Evolutionary conservation across 805 yeast genomes (phyloP).

Genomic region (Wickerhamomyces ciferrii): DNA sequence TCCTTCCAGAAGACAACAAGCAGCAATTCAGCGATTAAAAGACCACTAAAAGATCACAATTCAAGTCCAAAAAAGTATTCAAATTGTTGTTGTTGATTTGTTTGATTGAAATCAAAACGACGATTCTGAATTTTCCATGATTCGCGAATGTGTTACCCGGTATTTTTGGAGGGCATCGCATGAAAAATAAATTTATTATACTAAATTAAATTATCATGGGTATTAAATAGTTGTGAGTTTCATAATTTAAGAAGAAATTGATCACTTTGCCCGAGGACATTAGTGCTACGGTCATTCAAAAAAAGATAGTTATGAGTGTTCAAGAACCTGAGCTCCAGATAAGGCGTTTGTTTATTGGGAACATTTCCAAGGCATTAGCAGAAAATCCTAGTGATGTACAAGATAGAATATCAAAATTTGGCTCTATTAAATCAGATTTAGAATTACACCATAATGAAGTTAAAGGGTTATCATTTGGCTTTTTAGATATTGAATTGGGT

Average conservation of each 20-base stretch:
- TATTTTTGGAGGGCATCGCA: not conserved
- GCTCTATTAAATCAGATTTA: slow-evolving; percentile 44
- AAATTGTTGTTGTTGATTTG: no score
- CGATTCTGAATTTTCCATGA: not conserved
- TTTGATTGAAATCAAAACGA: not conserved
- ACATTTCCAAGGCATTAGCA: slow-evolving; percentile 50
- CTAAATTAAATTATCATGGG: no score
- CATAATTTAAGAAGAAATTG: no score
- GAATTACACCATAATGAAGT: slow-evolving; percentile 49
- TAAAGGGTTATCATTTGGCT: slow-evolving; percentile 46
- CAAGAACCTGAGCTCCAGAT: not conserved
- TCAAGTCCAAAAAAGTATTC: no score
- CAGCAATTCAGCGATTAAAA: no score
- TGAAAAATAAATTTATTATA: not conserved
- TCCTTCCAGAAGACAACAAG: not conserved
- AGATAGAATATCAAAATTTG: slow-evolving; percentile 58
- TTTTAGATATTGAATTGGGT: slow-evolving; percentile 50
- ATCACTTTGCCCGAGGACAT: no score
- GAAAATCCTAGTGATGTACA: slow-evolving; percentile 40
- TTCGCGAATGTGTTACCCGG: not conserved
- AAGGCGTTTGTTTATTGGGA: slow-evolving; percentile 59
- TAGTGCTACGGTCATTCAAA: no score
- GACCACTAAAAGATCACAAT: no score
- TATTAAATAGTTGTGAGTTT: no score
- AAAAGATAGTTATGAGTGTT: no score